Conservation (phyloP, 148 eudicot species). For the Cornus suecica region DNA sequence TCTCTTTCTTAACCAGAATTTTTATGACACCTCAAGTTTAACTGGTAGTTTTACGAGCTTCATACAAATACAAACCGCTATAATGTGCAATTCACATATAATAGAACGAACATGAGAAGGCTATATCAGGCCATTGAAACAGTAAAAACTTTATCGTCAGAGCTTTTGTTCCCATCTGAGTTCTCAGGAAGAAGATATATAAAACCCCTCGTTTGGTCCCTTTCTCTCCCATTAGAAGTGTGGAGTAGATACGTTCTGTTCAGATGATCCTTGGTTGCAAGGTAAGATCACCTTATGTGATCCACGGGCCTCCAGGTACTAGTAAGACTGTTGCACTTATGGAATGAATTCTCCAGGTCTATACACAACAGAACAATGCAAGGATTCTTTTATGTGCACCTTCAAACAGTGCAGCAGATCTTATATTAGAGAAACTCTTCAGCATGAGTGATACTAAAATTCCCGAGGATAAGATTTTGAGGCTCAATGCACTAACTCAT, state of each 20-base stretch:
- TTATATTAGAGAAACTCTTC: slow-evolving; percentile 59
- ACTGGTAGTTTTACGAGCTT: slow-evolving; percentile 43
- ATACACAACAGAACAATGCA: slow-evolving; percentile 24
- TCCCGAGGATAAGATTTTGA: slow-evolving; percentile 42
- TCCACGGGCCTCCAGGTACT: slow-evolving; percentile 96
- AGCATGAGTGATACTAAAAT: slow-evolving; percentile 23
- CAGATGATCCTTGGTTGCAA: slow-evolving; percentile 63
- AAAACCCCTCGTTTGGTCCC: slow-evolving; percentile 35
- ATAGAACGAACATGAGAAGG: slow-evolving; percentile 59
- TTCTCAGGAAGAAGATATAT: slow-evolving; percentile 36
- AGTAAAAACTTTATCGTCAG: slow-evolving; percentile 38
- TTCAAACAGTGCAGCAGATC: slow-evolving; percentile 93
- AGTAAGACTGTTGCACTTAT: slow-evolving; percentile 85
- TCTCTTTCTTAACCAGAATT: neutral
- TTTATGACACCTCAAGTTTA: too few species aligned
- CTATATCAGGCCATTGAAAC: slow-evolving; percentile 77
- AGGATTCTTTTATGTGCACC: slow-evolving; percentile 78
- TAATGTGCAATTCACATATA: slow-evolving; percentile 70
- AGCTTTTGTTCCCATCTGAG: slow-evolving; percentile 57
- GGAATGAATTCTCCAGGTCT: slow-evolving; percentile 79
- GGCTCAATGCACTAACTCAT: slow-evolving; percentile 87
- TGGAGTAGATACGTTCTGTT: slow-evolving; percentile 63
- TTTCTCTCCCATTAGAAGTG: slow-evolving; percentile 50
- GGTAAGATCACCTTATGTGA: slow-evolving; percentile 78
- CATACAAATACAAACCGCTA: slow-evolving; percentile 42